phyloP scores from a whole-genome alignment of 2,329 filamentous ascomycete genomes.

The Lasiodiplodia sp. region DNA sequence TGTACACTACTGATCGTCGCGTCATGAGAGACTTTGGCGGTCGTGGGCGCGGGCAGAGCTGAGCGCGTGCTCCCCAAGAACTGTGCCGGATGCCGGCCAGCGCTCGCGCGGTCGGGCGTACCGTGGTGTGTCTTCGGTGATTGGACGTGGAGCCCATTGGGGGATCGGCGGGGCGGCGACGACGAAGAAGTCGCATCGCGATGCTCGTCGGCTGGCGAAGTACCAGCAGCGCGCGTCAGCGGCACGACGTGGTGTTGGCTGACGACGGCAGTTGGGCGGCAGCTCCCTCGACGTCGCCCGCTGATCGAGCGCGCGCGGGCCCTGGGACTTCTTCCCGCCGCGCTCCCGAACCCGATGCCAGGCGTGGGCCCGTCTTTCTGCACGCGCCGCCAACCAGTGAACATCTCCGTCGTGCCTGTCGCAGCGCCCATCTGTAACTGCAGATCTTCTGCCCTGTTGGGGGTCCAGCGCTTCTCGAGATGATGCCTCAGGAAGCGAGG shows the following conservation, averaged over 20 bases:
- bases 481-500: slow-evolving; percentile 29
- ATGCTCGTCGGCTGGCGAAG: slow-evolving; percentile 1
- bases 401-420: slow-evolving; percentile 8
- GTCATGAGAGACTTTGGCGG: slow-evolving; percentile 23
- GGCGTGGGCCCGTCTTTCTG: slow-evolving; percentile 12
- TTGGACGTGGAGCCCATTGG: slow-evolving; percentile 25
- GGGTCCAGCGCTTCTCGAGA: not conserved
- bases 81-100: slow-evolving; percentile 11
- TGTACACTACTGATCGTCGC: slow-evolving; percentile 20
- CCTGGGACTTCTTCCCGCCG: slow-evolving; percentile 22
- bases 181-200: slow-evolving; percentile 2
- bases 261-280: slow-evolving; percentile 15
- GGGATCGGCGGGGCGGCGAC: slow-evolving; percentile 9
- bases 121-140: slow-evolving; percentile 28
- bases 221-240: slow-evolving; percentile 6
- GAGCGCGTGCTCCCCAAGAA: slow-evolving; percentile 11
- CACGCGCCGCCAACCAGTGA: slow-evolving; percentile 20
- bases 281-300: slow-evolving; percentile 3
- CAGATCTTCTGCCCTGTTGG: slow-evolving; percentile 17
- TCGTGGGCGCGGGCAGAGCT: slow-evolving; percentile 23
- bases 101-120: slow-evolving; percentile 22
- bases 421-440: slow-evolving; percentile 24
- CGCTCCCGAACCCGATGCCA: slow-evolving; percentile 1
- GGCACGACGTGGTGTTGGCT: slow-evolving; percentile 19
- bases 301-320: slow-evolving; percentile 17